phyloP scores from a whole-genome alignment of 192 early-diverging fungal genomes.

The Pilaira anomala region DNA sequence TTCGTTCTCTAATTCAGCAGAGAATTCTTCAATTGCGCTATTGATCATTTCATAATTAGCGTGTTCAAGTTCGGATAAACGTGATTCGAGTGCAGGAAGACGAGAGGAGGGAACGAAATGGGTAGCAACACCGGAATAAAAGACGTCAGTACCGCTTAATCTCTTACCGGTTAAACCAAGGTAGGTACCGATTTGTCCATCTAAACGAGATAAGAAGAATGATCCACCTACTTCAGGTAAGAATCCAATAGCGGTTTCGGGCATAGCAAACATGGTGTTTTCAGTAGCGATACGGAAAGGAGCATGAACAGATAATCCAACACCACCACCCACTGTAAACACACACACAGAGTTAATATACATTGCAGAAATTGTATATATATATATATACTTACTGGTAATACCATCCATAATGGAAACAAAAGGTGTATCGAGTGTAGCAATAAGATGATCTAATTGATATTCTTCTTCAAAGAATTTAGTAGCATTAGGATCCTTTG shows the following conservation, averaged over 20 bases:
- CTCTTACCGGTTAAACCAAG: constrained; percentile 83
- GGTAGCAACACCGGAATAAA: constrained; percentile 92
- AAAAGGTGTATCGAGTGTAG: constrained; percentile 82
- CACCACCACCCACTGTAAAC: constrained; percentile 90
- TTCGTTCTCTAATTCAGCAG: constrained; percentile 48
- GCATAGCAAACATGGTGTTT: constrained; percentile 95
- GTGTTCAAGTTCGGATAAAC: constrained; percentile 77
- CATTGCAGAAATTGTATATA: neutral
- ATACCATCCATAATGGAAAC: constrained; percentile 87
- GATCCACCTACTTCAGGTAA: constrained; percentile 96
- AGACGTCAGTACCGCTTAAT: constrained; percentile 79
- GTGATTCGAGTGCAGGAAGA: constrained; percentile 72
- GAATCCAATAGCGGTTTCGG: constrained; percentile 93
- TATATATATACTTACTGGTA: constrained; percentile 52
- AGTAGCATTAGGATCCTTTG: constrained; percentile 58
- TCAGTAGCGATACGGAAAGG: constrained; percentile 97
- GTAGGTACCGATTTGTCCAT: constrained; percentile 92
- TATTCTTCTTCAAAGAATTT: constrained; percentile 93
- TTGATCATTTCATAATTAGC: constrained; percentile 79
- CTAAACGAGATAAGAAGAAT: constrained; percentile 92
- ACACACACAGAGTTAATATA: neutral
- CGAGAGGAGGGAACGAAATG: constrained; percentile 92
- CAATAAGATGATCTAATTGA: constrained; percentile 87
- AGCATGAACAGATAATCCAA: constrained; percentile 92
- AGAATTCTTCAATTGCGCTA: constrained; percentile 88